Base-by-base conservation (phyloP, 1,284 basidiomycete genomes). In the Termitomyces sp. region DNA sequence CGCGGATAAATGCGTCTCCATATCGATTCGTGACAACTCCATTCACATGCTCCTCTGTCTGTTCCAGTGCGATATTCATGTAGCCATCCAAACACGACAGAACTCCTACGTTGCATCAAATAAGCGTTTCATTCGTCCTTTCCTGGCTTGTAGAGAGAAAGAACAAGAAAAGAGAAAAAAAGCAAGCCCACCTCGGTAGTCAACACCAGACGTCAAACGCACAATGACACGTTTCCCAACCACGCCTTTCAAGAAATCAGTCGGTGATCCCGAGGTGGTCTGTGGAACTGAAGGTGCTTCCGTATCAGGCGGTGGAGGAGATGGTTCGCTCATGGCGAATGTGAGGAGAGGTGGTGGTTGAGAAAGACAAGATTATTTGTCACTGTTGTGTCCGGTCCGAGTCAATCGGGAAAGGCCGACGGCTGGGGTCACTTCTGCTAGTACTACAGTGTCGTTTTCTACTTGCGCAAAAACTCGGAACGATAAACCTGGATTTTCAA, bases 31-130 rank as follows among this genome's bases (percentile, higher is more conserved):
- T 95, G 50, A 90, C 79, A 31, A 75, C 68, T 9, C 94, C 95
- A 61, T 91, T 88, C 11, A 97, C 91, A 69, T 92, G 87, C 72
- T 99, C 96, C 69, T 95, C 91, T 1, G 95, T 97, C 68, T 97
- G 88, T 72, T 99, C 96, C 43, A 99, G 75, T 3, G 94, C 96
- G 52, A 99, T 97, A 73, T 99, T 99, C 97, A 99, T 94, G 69
- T 93, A 94, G 0, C 95, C 97, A 69, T 99, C 97, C 19, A 99
- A 79, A 68, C 97, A 98, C 6, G 93, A 95, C n/a, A 99, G 75
- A 1, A 94, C 79, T 35, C 95, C 95, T 97, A 5, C 5, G 1
- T 24, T 37, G 13, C 16, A 48, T 19, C 1, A 18, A 5, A 26
- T 42, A 6, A 42, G 4, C 19, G 13, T 45, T 39, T 26, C 11